Conservation (phyloP, 2,329 filamentous ascomycete genomes). For the Nothophaeocryptopus gaeumannii region DNA sequence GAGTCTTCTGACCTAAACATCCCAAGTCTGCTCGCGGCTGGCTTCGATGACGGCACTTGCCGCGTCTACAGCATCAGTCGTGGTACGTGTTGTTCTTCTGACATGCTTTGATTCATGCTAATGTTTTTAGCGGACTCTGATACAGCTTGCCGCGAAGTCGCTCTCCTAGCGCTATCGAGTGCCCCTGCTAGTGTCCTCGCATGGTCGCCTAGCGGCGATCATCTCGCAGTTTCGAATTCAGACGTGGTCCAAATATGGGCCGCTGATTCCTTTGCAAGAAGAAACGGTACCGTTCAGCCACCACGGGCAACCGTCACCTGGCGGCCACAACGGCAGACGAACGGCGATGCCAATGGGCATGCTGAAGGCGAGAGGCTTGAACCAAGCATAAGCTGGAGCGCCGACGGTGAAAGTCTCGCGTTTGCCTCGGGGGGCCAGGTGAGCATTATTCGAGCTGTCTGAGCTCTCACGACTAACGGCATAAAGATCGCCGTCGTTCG, state of each 20-base stretch:
- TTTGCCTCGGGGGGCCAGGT: constrained; percentile 47
- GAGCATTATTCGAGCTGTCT: constrained; percentile 19
- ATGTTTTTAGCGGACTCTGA: background rate
- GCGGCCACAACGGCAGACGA: constrained; percentile 18
- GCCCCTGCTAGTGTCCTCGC: constrained; percentile 40
- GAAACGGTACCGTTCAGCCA: constrained; percentile 15
- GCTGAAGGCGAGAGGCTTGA: constrained; percentile 17
- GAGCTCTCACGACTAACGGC: background rate
- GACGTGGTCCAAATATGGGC: constrained; percentile 48
- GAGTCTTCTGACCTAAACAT: background rate
- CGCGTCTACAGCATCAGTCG: constrained; percentile 40
- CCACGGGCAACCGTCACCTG: constrained; percentile 27
- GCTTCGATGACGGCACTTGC: constrained; percentile 40
- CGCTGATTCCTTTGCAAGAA: constrained; percentile 22
- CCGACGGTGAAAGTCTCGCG: constrained; percentile 52
- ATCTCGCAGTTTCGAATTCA: constrained; percentile 45
- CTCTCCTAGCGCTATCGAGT: constrained; percentile 24
- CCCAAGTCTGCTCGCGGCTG: constrained; percentile 37
- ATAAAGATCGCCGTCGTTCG: constrained; percentile 22
- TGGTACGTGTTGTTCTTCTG: too few species aligned
- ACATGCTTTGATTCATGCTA: too few species aligned
- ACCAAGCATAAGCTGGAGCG: constrained; percentile 50
- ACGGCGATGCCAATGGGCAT: constrained; percentile 2
- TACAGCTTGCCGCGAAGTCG: constrained; percentile 15
- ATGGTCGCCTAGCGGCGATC: constrained; percentile 44